Evolutionary conservation across 306 rosid species (phyloP).

Genomic region (Casuarina equisetifolia): DNA sequence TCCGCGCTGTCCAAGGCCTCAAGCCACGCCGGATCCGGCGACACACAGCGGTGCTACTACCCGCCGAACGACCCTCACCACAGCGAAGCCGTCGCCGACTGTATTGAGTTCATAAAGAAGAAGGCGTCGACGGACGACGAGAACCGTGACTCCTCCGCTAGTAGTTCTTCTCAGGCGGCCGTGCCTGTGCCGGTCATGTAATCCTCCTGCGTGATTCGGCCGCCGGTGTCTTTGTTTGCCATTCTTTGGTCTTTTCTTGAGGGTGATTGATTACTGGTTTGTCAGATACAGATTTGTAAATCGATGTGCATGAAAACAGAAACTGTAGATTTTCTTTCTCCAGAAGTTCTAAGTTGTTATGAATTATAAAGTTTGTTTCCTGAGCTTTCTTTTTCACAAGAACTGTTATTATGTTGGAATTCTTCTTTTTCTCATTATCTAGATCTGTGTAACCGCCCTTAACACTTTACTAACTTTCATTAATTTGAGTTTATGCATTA

Average conservation of each 20-base stretch:
- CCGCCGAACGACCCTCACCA: slow-evolving; percentile 51
- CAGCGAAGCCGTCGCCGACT: slow-evolving; percentile 84
- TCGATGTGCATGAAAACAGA: neutral
- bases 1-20: slow-evolving; percentile 70
- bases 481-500: no score
- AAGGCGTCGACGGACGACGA: slow-evolving; percentile 43
- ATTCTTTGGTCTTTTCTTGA: neutral
- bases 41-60: slow-evolving; percentile 25
- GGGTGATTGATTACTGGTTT: neutral
- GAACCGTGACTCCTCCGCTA: slow-evolving; percentile 27
- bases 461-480: no score
- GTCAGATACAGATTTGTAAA: neutral
- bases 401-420: no score
- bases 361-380: no score
- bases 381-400: no score
- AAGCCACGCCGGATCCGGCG: slow-evolving; percentile 11
- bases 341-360: no score
- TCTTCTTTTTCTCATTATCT: no score
- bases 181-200: slow-evolving; percentile 33
- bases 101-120: slow-evolving; percentile 87
- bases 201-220: slow-evolving; percentile 14
- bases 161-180: slow-evolving; percentile 24
- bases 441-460: no score
- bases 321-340: neutral
- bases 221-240: neutral